Evolutionary conservation across 2,329 filamentous ascomycete species (phyloP).

Genomic region (Knufia fluminis): DNA sequence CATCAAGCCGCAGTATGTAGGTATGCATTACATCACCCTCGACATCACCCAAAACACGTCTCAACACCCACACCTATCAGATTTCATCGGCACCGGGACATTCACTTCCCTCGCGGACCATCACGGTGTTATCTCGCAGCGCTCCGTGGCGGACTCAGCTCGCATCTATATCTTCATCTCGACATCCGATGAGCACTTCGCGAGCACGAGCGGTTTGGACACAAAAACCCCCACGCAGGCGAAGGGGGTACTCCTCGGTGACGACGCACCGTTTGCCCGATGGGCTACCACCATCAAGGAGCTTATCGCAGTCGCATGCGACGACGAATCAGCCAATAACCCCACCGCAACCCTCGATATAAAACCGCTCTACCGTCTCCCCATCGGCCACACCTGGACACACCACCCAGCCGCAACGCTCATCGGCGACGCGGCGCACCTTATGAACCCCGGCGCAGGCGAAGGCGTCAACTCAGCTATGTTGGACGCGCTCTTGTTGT

Average conservation of each 20-base stretch:
- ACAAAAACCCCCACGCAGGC: conserved; percentile 6
- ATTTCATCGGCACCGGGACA: conserved; percentile 23
- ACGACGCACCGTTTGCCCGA: conserved; percentile 11
- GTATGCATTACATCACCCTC: conserved; percentile 10
- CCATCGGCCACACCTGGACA: conserved; percentile 18
- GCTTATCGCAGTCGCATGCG: conserved; percentile 19
- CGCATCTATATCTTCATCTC: conserved; percentile 24
- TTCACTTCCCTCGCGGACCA: conserved; percentile 22
- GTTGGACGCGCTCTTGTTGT: conserved; percentile 22
- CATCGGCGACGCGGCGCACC: conserved; percentile 26
- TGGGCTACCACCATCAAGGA: conserved; percentile 20
- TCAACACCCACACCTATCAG: conserved; percentile 22
- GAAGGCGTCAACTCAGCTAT: conserved; percentile 27
- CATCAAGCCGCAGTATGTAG: conserved; percentile 20
- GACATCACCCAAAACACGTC: conserved; percentile 19
- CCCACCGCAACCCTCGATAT: conserved; percentile 4
- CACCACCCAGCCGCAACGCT: conserved; percentile 21
- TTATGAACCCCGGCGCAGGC: conserved; percentile 26
- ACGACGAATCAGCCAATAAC: conserved; percentile 18
- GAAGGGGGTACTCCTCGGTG: conserved; percentile 11
- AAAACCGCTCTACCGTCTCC: conserved; percentile 22
- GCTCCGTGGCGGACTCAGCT: conserved; percentile 20
- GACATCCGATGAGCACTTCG: conserved; percentile 18
- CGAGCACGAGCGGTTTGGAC: conserved; percentile 9
- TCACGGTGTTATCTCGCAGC: conserved; percentile 25